Percentiles rank a stretch among this genome's conserved stretches.
Evolutionary conservation across 441 rosid genomes (phyloP).

Genomic region (Sinapis alba): DNA sequence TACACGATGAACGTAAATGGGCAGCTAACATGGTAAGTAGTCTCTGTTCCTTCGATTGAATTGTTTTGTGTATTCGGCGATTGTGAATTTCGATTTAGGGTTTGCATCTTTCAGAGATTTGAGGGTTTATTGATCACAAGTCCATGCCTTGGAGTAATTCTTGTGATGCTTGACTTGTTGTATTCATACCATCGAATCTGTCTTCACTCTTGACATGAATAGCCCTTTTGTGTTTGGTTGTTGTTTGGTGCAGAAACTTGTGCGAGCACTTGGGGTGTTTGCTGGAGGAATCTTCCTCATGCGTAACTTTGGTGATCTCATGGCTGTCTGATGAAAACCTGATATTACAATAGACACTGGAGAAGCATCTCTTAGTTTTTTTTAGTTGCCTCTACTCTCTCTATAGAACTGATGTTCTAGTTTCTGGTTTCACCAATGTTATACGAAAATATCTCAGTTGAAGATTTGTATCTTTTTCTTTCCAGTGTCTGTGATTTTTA

Average conservation of each 20-base stretch:
- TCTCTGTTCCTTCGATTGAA: background rate
- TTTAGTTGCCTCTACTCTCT: background rate
- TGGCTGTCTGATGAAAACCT: slow-evolving; percentile 55
- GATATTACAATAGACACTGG: background rate
- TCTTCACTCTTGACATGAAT: too few relatives aligned
- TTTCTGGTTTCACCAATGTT: background rate
- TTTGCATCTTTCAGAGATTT: background rate
- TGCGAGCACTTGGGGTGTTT: slow-evolving; percentile 69
- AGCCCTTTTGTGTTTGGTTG: too few relatives aligned
- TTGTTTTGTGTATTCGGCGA: background rate
- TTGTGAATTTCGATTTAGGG: background rate
- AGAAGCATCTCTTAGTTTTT: background rate
- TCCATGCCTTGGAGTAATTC: background rate
- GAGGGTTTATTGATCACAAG: slow-evolving; percentile 1
- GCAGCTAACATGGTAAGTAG: slow-evolving; percentile 61
- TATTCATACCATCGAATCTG: too few relatives aligned
- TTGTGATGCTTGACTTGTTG: background rate
- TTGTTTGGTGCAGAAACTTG: slow-evolving; percentile 60
- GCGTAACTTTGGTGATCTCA: slow-evolving; percentile 82
- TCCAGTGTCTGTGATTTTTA: background rate
- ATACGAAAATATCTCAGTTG: background rate
- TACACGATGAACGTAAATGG: slow-evolving; percentile 74
- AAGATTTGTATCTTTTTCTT: slow-evolving; percentile 6
- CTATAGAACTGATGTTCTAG: background rate
- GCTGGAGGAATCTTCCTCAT: slow-evolving; percentile 74